Base-by-base conservation (phyloP, 345 rosid genomes). In the Isatis tinctoria region DNA sequence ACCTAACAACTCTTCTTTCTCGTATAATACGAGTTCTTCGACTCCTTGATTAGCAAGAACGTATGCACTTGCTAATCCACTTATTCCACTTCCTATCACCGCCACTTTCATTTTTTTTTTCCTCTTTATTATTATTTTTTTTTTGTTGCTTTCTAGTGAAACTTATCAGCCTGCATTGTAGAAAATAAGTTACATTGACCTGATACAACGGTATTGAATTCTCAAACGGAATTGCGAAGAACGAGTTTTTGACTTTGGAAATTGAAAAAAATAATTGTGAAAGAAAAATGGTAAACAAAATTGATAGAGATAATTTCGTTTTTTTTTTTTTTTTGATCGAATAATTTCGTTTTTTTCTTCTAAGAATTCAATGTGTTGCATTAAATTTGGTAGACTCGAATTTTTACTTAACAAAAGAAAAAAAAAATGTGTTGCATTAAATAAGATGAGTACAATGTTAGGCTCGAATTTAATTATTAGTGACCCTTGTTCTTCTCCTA, bases 51-150 rank as follows among this genome's bases (percentile, higher is more conserved):
- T 76, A 5, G 85, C 83, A 10, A 90, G 74, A 70, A 70, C 80
- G 58, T 85, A 81, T 0, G 96, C 96, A 14, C 91, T 74, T 16
- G 70, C 88, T 35, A 90, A 37, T 8, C 96, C 96, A 60, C 93
- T 86, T 5, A 90, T 83, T 68, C 96, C 93, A 12, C 60, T 82
- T n/a, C 96, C 96, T 16, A 90, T 63, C 78, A 90, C 96, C 1
- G 88, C 93, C n/a, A 84, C 84, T 75, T 73, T 83, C 90, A 83
- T 83, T 32, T 47, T n/a, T 28, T 83, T 32, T 47, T n/a, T 28
- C 28, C 16, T 1, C 51, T 16, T 2, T 10, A 5, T 14, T 4
- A n/a, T n/a, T n/a, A n/a, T 13, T 13, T 14, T n/a, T 16, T 35
- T 13, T 13, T 14, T n/a, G 10, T 8, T 2, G 14, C 10, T 35